Evolutionary conservation across 2,329 filamentous ascomycete genomes (phyloP).

Genomic region (Cladosporium sp.): DNA sequence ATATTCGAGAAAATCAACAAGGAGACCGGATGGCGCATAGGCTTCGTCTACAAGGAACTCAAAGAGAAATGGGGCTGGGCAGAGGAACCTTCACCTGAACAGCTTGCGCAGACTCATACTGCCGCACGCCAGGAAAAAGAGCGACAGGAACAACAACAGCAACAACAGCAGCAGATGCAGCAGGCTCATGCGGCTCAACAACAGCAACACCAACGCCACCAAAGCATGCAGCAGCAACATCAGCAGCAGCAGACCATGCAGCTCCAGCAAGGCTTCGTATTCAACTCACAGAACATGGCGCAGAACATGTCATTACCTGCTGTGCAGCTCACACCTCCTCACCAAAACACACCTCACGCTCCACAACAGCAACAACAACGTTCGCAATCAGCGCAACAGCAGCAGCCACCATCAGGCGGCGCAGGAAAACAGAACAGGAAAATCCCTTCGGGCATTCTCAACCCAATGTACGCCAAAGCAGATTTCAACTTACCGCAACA

Average conservation of each 20-base stretch:
- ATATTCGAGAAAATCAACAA: conserved; percentile 75
- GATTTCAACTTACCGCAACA: conserved; percentile 78
- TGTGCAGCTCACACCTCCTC: conserved; percentile 22
- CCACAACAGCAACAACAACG: conserved; percentile 21
- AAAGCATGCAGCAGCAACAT: conserved; percentile 7
- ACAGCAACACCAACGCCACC: conserved; percentile 33
- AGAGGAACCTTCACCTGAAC: conserved; percentile 43
- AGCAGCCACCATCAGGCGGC: conserved; percentile 21
- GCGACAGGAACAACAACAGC: conserved; percentile 26
- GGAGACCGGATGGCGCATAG: conserved; percentile 77
- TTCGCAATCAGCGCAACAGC: conserved; percentile 23
- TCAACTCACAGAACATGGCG: conserved; percentile 20
- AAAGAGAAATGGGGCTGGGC: conserved; percentile 78
- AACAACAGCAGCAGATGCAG: conserved; percentile 24
- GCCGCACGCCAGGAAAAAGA: conserved; percentile 28
- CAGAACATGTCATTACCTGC: conserved; percentile 15
- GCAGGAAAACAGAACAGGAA: conserved; percentile 25
- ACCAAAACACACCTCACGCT: background rate
- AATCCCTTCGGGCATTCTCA: conserved; percentile 57
- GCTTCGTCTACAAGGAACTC: conserved; percentile 70
- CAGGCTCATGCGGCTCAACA: conserved; percentile 28
- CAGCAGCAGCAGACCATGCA: conserved; percentile 25
- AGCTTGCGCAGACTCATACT: conserved; percentile 39
- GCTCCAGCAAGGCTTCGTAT: conserved; percentile 27
- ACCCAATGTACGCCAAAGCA: conserved; percentile 69